Evolutionary conservation across 371 early-diverging fungal species (phyloP), one percentile per base, ranked within the genome.

Genomic region (Mucor saturninus): DNA sequence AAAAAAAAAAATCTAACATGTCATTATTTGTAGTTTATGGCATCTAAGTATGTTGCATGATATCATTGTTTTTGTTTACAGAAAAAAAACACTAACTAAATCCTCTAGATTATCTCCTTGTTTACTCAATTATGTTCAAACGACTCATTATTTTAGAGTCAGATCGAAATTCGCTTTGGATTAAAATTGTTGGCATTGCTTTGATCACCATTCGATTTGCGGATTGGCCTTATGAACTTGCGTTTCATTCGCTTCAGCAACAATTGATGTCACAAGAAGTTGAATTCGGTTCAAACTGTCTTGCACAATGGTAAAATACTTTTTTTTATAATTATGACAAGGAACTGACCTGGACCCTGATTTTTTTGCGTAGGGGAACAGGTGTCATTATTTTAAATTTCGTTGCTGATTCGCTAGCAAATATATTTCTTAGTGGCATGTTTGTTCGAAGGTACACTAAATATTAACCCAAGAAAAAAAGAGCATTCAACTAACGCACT

Each of bases 201-300:
- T 56, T 81, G n/a, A 73, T 81, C 5, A 56, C 62, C 21, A 50
- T 81, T n/a, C 71, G 81, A 10, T 74, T 75, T 65, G 75, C 81
- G 30, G 81, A 78, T 49, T 81, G 81, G 81, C 81, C 81, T 11
- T 78, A 74, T 52, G 81, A 81, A 45, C 49, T 81, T 9, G 65
- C 77, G 1, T 76, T 67, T 50, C 60, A 64, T 37, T 54, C 68
- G 2, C 39, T 76, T 1, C 67, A 64, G 45, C 39, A 67, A 31
- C 40, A 61, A 38, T 49, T 75, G 0, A 68, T 62, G 39, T 29
- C 38, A 0, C 57, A 69, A 54, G n/a, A 62, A 26, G 60, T 62
- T 37, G 48, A 42, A 5, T 58, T 61, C 10, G 77, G 73, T 4
- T 65, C 65, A 14, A 70, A 70, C 7, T 81, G 81, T 52, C 78